Percentiles rank a stretch among this genome's conserved stretches.
Conservation (phyloP, 2,329 filamentous ascomycete genomes). For the Neonectria sp. region DNA sequence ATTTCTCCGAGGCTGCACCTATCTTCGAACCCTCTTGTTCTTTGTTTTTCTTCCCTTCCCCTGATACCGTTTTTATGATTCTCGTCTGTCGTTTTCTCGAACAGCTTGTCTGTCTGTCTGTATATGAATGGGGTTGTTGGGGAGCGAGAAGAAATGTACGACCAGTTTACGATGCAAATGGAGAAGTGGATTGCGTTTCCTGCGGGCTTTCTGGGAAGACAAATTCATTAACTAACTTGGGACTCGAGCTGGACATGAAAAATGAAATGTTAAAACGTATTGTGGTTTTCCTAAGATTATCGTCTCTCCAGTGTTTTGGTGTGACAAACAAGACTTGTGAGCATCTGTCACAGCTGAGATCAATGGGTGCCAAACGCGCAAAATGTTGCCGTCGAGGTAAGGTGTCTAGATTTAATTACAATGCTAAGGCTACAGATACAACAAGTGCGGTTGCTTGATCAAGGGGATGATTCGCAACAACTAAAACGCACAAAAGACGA, state of each 20-base stretch:
- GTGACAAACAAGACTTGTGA: too few relatives aligned
- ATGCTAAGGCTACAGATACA: conserved; percentile 38
- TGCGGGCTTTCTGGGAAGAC: not conserved
- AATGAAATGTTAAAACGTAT: not conserved
- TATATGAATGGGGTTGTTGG: not conserved
- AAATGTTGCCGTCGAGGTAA: not conserved
- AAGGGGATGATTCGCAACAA: conserved; percentile 39
- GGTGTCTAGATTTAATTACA: conserved; percentile 34
- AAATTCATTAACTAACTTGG: not conserved
- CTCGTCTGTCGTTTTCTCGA: not conserved
- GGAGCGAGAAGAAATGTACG: not conserved
- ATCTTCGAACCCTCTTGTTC: not conserved
- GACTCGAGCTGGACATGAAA: not conserved
- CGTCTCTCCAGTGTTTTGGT: too few relatives aligned
- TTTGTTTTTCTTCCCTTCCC: not conserved
- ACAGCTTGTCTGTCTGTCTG: conserved; percentile 4
- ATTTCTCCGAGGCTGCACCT: conserved; percentile 9
- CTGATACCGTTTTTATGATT: not conserved
- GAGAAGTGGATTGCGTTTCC: not conserved
- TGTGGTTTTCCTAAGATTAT: not conserved
- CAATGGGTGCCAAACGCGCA: not conserved
- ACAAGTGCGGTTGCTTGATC: conserved; percentile 22
- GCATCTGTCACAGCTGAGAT: not conserved
- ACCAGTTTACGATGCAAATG: not conserved
- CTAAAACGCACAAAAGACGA: conserved; percentile 16